Conservation (phyloP, 2,329 filamentous ascomycete genomes). For the Corinectria fuckeliana region DNA sequence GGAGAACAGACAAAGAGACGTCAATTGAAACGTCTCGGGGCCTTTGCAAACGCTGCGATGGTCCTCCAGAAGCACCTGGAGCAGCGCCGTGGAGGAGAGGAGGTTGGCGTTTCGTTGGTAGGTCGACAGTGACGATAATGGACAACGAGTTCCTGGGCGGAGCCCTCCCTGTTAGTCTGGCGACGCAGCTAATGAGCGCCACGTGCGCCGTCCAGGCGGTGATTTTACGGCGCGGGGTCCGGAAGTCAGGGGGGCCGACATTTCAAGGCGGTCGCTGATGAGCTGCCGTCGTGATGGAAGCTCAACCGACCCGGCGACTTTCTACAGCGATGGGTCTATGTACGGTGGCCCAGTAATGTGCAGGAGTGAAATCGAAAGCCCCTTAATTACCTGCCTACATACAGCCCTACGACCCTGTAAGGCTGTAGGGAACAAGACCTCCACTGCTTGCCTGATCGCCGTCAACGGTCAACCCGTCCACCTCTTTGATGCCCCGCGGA, state of each 20-base stretch:
- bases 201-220: slow-evolving; percentile 20
- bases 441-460: background rate
- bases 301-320: background rate
- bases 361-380: no score
- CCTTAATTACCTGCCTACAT: no score
- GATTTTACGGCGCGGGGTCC: slow-evolving; percentile 33
- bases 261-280: slow-evolving; percentile 24
- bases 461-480: background rate
- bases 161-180: slow-evolving; percentile 21
- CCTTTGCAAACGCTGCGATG: background rate
- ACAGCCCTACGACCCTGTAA: background rate
- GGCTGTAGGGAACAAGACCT: no score
- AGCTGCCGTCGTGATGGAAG: background rate
- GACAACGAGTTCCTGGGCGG: slow-evolving; percentile 34
- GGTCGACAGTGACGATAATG: slow-evolving; percentile 37
- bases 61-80: slow-evolving; percentile 6
- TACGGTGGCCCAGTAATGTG: no score
- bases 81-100: slow-evolving; percentile 11
- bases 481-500: background rate
- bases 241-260: slow-evolving; percentile 29
- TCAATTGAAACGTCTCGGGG: background rate
- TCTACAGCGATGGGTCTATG: no score
- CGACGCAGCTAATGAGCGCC: slow-evolving; percentile 23
- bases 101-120: slow-evolving; percentile 23
- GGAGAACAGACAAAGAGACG: background rate